These are phyloP conservation scores for Aspergillus niger DNA, from an alignment of 2,329 filamentous ascomycete genomes.

Conservation along the genomic window DNA sequence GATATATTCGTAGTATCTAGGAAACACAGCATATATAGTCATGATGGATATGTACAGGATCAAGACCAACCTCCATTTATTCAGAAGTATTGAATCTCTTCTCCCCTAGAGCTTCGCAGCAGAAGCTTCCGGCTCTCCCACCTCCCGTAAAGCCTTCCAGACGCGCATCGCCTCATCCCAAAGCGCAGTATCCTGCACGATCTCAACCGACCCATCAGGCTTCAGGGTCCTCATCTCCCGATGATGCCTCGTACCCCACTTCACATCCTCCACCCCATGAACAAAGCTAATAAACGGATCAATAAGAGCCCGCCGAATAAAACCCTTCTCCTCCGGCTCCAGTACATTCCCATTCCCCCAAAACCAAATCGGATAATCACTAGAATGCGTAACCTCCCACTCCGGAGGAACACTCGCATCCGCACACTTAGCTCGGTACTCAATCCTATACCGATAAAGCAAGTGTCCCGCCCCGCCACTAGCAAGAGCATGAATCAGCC, in stretches of 20 bases:
- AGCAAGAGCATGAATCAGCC: conserved; percentile 51
- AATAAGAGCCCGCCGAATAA: conserved; percentile 37
- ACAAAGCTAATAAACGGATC: conserved; percentile 35
- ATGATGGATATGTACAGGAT: neutral
- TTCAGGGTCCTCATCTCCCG: conserved; percentile 49
- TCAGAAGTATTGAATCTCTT: too few relatives aligned
- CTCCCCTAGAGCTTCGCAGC: conserved; percentile 13
- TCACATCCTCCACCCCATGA: conserved; percentile 17
- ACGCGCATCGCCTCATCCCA: conserved; percentile 52
- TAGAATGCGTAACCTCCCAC: conserved; percentile 58
- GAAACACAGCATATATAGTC: too few relatives aligned
- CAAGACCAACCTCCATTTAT: neutral
- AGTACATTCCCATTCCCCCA: conserved; percentile 53
- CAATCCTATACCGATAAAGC: conserved; percentile 56
- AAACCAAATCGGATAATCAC: conserved; percentile 59
- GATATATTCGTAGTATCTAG: neutral
- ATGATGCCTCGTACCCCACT: conserved; percentile 30
- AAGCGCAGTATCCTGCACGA: conserved; percentile 47
- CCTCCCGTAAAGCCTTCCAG: conserved; percentile 45
- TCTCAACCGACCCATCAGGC: conserved; percentile 48
- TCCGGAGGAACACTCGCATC: conserved; percentile 45
- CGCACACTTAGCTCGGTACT: conserved; percentile 54
- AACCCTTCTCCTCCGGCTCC: conserved; percentile 46
- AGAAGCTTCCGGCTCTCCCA: conserved; percentile 13
- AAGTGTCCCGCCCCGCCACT: conserved; percentile 47